These are phyloP conservation scores for Ceratopteris richardii DNA, from an alignment of 75 land plant species.

Conservation along the genomic window DNA sequence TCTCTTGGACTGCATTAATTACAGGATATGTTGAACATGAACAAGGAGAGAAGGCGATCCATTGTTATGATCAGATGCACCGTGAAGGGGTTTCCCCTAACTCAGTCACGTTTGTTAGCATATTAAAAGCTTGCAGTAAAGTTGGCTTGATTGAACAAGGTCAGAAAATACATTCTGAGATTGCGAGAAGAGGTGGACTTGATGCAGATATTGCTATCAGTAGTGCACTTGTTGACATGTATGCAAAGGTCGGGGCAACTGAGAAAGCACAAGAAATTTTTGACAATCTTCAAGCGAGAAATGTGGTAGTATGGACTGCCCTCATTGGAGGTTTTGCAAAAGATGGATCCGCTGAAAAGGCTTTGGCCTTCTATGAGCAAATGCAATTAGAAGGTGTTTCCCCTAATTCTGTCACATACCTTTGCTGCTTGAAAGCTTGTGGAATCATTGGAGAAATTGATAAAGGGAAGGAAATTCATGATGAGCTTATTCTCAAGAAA, in stretches of 20 bases:
- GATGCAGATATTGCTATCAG: neutral
- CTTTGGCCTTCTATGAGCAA: neutral
- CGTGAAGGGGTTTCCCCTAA: conserved; percentile 30
- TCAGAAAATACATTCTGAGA: too few species aligned
- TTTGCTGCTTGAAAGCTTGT: conserved; percentile 5
- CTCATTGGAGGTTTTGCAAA: conserved; percentile 7
- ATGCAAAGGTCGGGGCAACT: conserved; percentile 17
- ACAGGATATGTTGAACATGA: conserved; percentile 7
- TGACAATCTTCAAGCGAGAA: conserved; percentile 3
- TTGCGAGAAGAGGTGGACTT: too few species aligned
- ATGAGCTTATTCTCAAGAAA: neutral
- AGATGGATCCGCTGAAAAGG: conserved; percentile 7
- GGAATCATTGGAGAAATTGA: neutral
- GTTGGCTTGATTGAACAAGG: conserved; percentile 36
- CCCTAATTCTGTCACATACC: neutral
- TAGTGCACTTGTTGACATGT: conserved; percentile 27
- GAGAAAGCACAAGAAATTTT: conserved; percentile 15
- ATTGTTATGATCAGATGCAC: conserved; percentile 25
- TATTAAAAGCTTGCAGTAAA: conserved; percentile 44
- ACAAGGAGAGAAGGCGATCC: neutral
- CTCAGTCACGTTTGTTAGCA: conserved; percentile 25
- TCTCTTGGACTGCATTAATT: conserved; percentile 14
- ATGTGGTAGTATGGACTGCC: conserved; percentile 13
- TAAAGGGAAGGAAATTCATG: conserved; percentile 6
- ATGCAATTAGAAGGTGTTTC: conserved; percentile 9